Conservation (phyloP, 768 basidiomycete species). For the Leucocoprinus birnbaumii region DNA sequence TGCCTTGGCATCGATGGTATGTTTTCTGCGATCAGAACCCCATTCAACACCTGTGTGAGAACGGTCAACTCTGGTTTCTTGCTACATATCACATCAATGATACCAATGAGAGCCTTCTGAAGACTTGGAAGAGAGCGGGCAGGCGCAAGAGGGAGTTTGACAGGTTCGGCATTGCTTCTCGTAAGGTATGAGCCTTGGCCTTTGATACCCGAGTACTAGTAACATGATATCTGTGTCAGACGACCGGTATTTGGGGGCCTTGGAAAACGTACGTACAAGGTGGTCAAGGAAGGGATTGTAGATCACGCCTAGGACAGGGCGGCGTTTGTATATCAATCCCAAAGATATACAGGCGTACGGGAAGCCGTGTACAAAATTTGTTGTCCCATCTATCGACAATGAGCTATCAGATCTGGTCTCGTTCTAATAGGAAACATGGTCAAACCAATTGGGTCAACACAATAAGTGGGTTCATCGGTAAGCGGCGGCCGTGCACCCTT, state of each 20-base stretch:
- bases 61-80: background rate
- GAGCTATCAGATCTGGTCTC: background rate
- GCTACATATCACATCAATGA: background rate
- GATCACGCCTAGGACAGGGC: conserved; percentile 87
- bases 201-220: conserved; percentile 73
- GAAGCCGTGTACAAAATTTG: conserved; percentile 85
- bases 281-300: conserved; percentile 92
- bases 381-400: conserved; percentile 65
- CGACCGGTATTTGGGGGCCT: background rate
- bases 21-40: conserved; percentile 72
- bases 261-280: conserved; percentile 42
- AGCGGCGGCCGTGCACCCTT: conserved; percentile 66
- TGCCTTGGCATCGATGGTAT: conserved; percentile 54
- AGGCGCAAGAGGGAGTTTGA: conserved; percentile 63
- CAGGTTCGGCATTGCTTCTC: conserved; percentile 38
- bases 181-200: conserved; percentile 80
- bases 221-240: background rate
- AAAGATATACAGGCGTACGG: conserved; percentile 90
- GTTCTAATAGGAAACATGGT: background rate
- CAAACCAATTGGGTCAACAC: conserved; percentile 91
- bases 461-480: conserved; percentile 91
- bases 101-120: conserved; percentile 70
- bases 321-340: conserved; percentile 79
- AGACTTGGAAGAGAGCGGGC: conserved; percentile 66
- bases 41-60: conserved; percentile 69